Percentiles rank a stretch among this genome's conserved stretches.
phyloP scores from a whole-genome alignment of 805 yeast genomes.

The Ogataea trehaloabstinens region DNA sequence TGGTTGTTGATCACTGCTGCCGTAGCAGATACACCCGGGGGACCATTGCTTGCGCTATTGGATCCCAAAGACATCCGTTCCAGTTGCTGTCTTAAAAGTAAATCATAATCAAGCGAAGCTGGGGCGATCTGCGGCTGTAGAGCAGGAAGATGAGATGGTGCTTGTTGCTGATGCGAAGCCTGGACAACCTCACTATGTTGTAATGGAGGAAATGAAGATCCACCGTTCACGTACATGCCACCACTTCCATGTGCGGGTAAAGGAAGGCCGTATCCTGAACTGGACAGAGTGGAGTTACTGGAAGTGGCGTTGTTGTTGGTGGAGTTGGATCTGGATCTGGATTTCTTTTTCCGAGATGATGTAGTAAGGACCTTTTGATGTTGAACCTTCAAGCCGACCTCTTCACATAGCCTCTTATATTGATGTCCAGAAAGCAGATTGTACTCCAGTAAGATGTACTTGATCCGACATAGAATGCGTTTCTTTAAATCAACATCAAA shows the following conservation, averaged over 20 bases:
- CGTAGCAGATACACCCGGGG: background rate
- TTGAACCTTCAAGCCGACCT: slow-evolving; percentile 63
- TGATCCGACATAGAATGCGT: slow-evolving; percentile 58
- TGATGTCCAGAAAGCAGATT: slow-evolving; percentile 60
- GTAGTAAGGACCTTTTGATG: slow-evolving; percentile 21
- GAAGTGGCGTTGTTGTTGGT: slow-evolving; percentile 16
- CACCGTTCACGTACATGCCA: background rate
- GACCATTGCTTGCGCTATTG: background rate
- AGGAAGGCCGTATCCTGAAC: background rate
- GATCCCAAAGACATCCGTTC: slow-evolving; percentile 24
- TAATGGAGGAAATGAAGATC: background rate
- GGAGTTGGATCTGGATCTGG: slow-evolving; percentile 28
- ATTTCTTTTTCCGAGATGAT: slow-evolving; percentile 23
- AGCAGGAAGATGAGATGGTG: background rate
- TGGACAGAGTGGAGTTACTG: background rate
- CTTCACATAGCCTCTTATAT: slow-evolving; percentile 85
- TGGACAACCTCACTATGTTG: slow-evolving; percentile 4
- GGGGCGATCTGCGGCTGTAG: background rate
- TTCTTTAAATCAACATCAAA: slow-evolving; percentile 56
- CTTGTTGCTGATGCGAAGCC: background rate
- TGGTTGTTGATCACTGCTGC: slow-evolving; percentile 8
- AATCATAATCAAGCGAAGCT: slow-evolving; percentile 24
- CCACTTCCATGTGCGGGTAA: background rate
- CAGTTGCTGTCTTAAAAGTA: slow-evolving; percentile 27
- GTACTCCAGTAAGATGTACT: slow-evolving; percentile 58